A percentile compares a stretch with the other conserved stretches of the same genome.
Evolutionary conservation across 2,329 filamentous ascomycete genomes (phyloP).

Genomic region (Paracoccidioides brasiliensis): DNA sequence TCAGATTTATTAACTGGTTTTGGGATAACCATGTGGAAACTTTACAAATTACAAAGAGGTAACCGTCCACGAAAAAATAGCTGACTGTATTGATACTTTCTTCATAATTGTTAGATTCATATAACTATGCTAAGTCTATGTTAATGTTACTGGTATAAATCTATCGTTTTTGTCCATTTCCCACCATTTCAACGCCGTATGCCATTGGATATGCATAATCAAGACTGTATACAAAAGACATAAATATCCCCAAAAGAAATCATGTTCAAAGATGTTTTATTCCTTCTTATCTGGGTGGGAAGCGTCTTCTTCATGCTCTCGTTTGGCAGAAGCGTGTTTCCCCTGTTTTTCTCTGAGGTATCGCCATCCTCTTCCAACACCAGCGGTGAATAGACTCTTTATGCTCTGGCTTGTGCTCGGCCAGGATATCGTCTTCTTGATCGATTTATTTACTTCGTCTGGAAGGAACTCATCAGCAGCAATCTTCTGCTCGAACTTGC

Average conservation of each 20-base stretch:
- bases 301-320: not conserved
- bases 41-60: too few relatives aligned
- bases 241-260: not conserved
- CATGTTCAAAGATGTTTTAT: not conserved
- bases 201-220: not conserved
- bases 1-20: too few relatives aligned
- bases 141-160: not conserved
- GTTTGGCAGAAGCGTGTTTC: slow-evolving; percentile 40
- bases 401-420: slow-evolving; percentile 77
- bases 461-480: slow-evolving; percentile 58
- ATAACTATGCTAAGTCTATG: not conserved
- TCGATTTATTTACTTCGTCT: slow-evolving; percentile 57
- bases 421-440: slow-evolving; percentile 83
- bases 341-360: slow-evolving; percentile 73
- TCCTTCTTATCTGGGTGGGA: slow-evolving; percentile 4
- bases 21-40: too few relatives aligned
- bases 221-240: not conserved
- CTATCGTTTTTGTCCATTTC: slow-evolving; percentile 1
- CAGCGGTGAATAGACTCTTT: slow-evolving; percentile 73
- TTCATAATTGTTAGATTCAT: not conserved
- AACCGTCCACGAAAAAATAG: too few relatives aligned
- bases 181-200: slow-evolving; percentile 1
- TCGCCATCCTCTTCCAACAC: slow-evolving; percentile 52
- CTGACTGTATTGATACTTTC: not conserved
- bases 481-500: slow-evolving; percentile 76